A percentile compares a stretch with the other conserved stretches of the same genome.
These are phyloP conservation scores for Podila epigama DNA, from an alignment of 192 early-diverging fungal species.

Conservation along the genomic window DNA sequence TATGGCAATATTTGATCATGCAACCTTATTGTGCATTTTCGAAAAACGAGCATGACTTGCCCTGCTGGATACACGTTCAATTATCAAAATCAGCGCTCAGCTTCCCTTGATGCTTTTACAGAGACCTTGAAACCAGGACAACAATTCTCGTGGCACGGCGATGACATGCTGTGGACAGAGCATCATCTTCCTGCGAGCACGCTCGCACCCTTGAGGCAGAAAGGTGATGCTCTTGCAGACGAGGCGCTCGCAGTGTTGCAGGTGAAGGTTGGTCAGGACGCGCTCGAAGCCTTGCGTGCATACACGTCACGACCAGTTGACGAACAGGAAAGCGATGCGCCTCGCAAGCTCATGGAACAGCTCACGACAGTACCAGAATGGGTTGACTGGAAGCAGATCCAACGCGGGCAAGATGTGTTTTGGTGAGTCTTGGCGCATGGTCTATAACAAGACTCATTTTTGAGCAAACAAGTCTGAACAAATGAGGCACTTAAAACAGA, in stretches of 20 bases:
- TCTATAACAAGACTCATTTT: neutral
- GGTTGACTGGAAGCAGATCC: constrained; percentile 25
- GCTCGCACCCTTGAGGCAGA: constrained; percentile 17
- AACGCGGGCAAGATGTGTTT: constrained; percentile 33
- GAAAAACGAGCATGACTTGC: no score
- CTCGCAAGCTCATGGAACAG: constrained; percentile 21
- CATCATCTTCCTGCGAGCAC: constrained; percentile 18
- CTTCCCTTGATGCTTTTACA: neutral
- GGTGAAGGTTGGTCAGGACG: constrained; percentile 17
- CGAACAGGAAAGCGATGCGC: constrained; percentile 18
- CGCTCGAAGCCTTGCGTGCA: neutral
- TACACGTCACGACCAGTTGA: constrained; percentile 9
- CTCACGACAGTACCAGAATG: constrained; percentile 39
- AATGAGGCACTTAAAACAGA: no score
- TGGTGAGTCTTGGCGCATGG: constrained; percentile 2
- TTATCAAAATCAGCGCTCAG: neutral
- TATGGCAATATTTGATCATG: no score
- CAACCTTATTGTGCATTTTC: no score
- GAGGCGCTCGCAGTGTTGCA: constrained; percentile 8
- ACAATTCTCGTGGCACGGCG: constrained; percentile 5
- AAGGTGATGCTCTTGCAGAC: constrained; percentile 25
- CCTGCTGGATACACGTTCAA: neutral
- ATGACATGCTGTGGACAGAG: constrained; percentile 28
- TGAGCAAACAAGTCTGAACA: no score
- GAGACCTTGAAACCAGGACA: constrained; percentile 17